A percentile compares a stretch with the other conserved stretches of the same genome.
phyloP scores from a whole-genome alignment of 1,284 basidiomycete genomes.

The Stygiomarasmius scandens region DNA sequence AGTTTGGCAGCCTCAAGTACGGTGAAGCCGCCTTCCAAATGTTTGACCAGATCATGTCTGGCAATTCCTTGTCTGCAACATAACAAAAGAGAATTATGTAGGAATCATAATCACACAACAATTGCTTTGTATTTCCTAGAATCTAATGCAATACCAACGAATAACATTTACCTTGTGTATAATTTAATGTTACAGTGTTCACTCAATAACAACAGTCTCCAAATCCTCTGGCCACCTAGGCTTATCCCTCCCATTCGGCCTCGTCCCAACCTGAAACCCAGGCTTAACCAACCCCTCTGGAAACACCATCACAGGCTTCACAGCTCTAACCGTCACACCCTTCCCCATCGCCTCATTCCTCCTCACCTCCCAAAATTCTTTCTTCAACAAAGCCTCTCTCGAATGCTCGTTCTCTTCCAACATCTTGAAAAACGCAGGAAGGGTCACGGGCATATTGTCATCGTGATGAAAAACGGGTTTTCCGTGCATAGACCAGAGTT shows the following conservation, averaged over 20 bases:
- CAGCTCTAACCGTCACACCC: conserved; percentile 18
- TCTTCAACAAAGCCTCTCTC: conserved; percentile 15
- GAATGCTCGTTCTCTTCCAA: conserved; percentile 13
- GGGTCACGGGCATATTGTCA: conserved; percentile 19
- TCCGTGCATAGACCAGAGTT: conserved; percentile 19
- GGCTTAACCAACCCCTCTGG: conserved; percentile 16
- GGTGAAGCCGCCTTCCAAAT: conserved; percentile 41
- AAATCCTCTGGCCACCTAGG: conserved; percentile 4
- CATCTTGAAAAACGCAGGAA: conserved; percentile 15
- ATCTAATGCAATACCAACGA: too few relatives aligned
- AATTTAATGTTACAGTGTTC: not conserved
- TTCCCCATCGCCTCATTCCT: conserved; percentile 21
- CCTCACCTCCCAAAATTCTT: conserved; percentile 22
- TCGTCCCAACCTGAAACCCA: conserved; percentile 25
- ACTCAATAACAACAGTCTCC: not conserved
- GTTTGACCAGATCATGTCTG: conserved; percentile 40
- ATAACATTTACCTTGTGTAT: too few relatives aligned
- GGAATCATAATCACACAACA: too few relatives aligned
- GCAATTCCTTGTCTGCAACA: conserved; percentile 29
- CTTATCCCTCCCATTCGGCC: conserved; percentile 22
- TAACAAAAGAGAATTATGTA: conserved; percentile 2
- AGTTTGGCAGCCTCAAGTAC: conserved; percentile 30
- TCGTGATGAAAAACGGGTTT: conserved; percentile 15
- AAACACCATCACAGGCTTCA: conserved; percentile 25
- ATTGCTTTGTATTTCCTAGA: too few relatives aligned